phyloP scores from a whole-genome alignment of 495 filamentous ascomycete genomes.

The Penicillium malachiteum region DNA sequence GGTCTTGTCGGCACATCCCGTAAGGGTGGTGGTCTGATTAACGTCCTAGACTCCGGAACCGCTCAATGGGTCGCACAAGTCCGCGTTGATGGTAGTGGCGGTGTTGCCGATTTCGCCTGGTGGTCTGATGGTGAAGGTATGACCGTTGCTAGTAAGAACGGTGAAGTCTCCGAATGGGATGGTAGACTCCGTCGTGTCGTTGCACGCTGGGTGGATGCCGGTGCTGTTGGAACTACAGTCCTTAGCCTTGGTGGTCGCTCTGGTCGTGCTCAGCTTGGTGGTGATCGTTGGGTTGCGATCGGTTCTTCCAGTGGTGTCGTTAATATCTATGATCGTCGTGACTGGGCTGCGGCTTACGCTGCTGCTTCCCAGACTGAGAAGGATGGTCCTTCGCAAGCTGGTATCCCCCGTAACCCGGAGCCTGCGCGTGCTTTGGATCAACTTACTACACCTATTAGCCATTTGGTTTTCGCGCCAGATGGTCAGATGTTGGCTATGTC shows the following conservation, averaged over 20 bases:
- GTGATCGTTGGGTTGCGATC: conserved; percentile 83
- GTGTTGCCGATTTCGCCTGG: conserved; percentile 88
- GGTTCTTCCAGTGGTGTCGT: conserved; percentile 83
- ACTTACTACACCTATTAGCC: conserved; percentile 76
- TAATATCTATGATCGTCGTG: conserved; percentile 85
- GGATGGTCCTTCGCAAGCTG: conserved; percentile 38
- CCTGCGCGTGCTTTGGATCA: conserved; percentile 76
- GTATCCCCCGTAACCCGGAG: conserved; percentile 61
- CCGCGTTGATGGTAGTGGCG: conserved; percentile 77
- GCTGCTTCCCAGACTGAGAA: conserved; percentile 28
- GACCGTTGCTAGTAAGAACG: conserved; percentile 76
- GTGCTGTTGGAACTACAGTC: conserved; percentile 80
- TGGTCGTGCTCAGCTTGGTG: conserved; percentile 61
- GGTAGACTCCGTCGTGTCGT: conserved; percentile 62
- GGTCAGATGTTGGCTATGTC: conserved; percentile 85
- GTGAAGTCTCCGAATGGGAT: conserved; percentile 91
- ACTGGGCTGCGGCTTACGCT: conserved; percentile 48
- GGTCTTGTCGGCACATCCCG: conserved; percentile 71
- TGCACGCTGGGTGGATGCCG: conserved; percentile 86
- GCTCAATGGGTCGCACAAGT: conserved; percentile 86
- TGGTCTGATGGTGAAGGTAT: conserved; percentile 79
- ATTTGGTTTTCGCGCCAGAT: conserved; percentile 78
- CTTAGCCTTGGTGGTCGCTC: conserved; percentile 70
- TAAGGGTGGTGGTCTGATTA: conserved; percentile 85
- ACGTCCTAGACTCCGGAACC: conserved; percentile 76